Conservation (phyloP, 2,329 filamentous ascomycete genomes). For the Huntiella omanensis region DNA sequence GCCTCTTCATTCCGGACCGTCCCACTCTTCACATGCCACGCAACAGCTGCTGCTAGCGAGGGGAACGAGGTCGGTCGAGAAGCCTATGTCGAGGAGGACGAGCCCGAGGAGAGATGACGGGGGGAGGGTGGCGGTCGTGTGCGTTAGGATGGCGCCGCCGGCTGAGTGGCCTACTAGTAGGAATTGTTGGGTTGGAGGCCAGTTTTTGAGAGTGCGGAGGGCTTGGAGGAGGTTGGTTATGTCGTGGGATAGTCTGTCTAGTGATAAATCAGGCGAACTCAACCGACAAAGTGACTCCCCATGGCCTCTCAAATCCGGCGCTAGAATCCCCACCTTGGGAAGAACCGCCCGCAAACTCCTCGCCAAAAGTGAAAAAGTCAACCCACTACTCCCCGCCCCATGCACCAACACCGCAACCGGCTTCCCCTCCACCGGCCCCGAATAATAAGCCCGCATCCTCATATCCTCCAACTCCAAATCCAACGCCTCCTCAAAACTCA, state of each 20-base stretch:
- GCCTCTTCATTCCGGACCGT: conserved; percentile 69
- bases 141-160: conserved; percentile 76
- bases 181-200: conserved; percentile 53
- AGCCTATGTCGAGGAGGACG: conserved; percentile 77
- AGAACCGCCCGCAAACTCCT: conserved; percentile 59
- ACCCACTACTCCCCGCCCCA: conserved; percentile 77
- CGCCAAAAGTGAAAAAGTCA: conserved; percentile 74
- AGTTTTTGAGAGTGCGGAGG: conserved; percentile 49
- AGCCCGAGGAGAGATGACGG: conserved; percentile 60
- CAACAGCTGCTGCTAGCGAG: conserved; percentile 61
- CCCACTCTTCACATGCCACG: conserved; percentile 82
- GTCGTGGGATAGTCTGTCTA: conserved; percentile 56
- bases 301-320: conserved; percentile 72
- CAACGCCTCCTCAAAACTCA: too few species aligned
- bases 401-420: conserved; percentile 16
- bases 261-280: conserved; percentile 39
- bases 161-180: conserved; percentile 83
- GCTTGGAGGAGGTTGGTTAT: conserved; percentile 49
- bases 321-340: conserved; percentile 66
- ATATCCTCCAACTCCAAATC: too few species aligned
- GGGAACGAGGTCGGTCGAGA: conserved; percentile 63
- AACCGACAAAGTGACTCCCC: conserved; percentile 41
- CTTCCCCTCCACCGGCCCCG: conserved; percentile 11
- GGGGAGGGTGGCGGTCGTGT: conserved; percentile 54
- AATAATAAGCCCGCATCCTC: too few species aligned